Evolutionary conservation across 192 early-diverging fungal species (phyloP), one percentile per base, ranked within the genome.

Genomic region (Powellomyces hirtus): DNA sequence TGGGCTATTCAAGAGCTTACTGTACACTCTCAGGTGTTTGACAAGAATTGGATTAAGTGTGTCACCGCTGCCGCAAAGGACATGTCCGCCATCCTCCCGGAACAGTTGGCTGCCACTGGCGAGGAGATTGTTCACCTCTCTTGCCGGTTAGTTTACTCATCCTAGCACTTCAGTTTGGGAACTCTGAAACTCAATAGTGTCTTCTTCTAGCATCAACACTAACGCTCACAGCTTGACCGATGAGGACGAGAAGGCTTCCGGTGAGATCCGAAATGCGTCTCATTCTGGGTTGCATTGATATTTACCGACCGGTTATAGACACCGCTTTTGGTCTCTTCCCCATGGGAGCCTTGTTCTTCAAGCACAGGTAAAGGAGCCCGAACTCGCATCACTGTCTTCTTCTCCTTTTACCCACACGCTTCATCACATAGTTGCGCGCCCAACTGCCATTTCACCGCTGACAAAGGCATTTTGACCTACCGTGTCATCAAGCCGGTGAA

Each of bases 371-470:
- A 13, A 40, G 57, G 13, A n/a, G n/a, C n/a, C n/a, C n/a, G n/a
- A n/a, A n/a, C n/a, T n/a, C n/a, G n/a, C n/a, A n/a, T 44, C 40
- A 44, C n/a, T 44, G 40, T 44, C 40, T 10, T 13, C 40, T 44
- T 44, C 40, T 13, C 40, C 10, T 44, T n/a, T n/a, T 13, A 44
- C 11, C 40, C 40, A 44, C 10, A 13, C n/a, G 40, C 40, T 13
- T n/a, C n/a, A n/a, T n/a, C n/a, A n/a, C n/a, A 38, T 77, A 85
- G 82, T 62, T 91, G 90, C 76, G 83, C 73, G 34, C 90, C 90
- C 38, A 91, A 91, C 76, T 81, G 84, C 79, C 78, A 83, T 33
- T 86, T 84, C 69, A 75, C 86, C 26, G 84, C 83, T 38, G 76
- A 81, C 49, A 42, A 62, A 31, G 89, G 85, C 38, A 59, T 77